Evolutionary conservation across 1,284 basidiomycete species (phyloP).

Genomic region (Cryptococcus sp.): DNA sequence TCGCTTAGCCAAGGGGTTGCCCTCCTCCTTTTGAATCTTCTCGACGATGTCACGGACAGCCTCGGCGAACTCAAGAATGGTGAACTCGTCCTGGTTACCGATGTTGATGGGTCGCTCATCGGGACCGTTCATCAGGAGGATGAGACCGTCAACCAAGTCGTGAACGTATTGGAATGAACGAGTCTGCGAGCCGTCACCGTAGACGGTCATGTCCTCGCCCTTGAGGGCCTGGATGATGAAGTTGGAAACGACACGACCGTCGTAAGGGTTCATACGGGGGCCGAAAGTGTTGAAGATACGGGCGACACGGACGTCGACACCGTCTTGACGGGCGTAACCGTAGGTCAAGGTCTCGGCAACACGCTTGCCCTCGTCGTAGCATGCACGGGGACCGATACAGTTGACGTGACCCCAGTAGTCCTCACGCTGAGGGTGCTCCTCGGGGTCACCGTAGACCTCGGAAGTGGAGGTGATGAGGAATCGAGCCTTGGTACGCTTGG

Average conservation of each 20-base stretch:
- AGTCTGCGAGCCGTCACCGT: conserved; percentile 93
- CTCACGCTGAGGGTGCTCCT: conserved; percentile 93
- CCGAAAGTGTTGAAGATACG: conserved; percentile 81
- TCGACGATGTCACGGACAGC: conserved; percentile 84
- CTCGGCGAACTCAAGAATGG: conserved; percentile 84
- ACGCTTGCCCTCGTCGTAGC: conserved; percentile 97
- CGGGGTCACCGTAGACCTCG: conserved; percentile 97
- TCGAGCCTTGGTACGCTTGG: conserved; percentile 93
- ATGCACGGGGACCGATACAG: conserved; percentile 93
- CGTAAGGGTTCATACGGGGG: conserved; percentile 81
- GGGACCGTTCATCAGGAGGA: conserved; percentile 87
- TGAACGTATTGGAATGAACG: conserved; percentile 88
- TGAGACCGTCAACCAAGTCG: conserved; percentile 63
- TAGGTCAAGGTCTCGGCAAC: conserved; percentile 94
- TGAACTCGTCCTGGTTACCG: conserved; percentile 91
- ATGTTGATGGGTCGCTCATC: conserved; percentile 94
- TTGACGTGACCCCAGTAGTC: conserved; percentile 99
- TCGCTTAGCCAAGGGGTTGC: conserved; percentile 59
- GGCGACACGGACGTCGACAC: conserved; percentile 91
- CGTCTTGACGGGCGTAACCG: conserved; percentile 90
- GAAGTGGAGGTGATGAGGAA: conserved; percentile 90
- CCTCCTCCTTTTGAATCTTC: conserved; percentile 82
- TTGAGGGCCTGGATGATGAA: conserved; percentile 96
- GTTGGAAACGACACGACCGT: conserved; percentile 96
- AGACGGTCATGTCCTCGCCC: conserved; percentile 94